Evolutionary conservation across 495 filamentous ascomycete species (phyloP).

Genomic region (Amniculicola lignicola): DNA sequence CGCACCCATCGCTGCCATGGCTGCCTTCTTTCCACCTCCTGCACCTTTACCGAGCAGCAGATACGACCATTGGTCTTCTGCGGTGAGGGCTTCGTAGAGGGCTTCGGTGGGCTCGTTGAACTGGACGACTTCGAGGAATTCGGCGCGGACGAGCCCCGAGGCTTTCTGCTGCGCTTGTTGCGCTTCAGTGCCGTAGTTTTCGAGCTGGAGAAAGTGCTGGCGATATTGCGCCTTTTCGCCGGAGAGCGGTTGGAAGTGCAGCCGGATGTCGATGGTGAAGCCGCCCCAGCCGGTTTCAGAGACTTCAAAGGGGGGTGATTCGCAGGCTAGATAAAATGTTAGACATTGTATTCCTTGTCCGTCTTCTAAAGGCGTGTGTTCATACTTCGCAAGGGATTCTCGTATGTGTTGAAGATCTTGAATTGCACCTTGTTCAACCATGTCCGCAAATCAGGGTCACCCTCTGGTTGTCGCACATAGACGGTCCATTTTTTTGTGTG

Average conservation of each 20-base stretch:
- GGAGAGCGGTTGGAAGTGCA: constrained; percentile 82
- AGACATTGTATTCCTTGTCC: too few species aligned
- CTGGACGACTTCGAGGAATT: constrained; percentile 83
- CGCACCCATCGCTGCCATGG: constrained; percentile 13
- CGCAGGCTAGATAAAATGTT: constrained; percentile 45
- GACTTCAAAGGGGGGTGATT: constrained; percentile 78
- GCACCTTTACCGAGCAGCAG: constrained; percentile 4
- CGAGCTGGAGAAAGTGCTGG: constrained; percentile 85
- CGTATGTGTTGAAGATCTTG: constrained; percentile 93
- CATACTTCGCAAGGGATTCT: constrained; percentile 80
- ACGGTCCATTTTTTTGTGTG: constrained; percentile 96
- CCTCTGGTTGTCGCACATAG: constrained; percentile 81
- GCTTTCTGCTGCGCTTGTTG: constrained; percentile 61
- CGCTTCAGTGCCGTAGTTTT: constrained; percentile 83
- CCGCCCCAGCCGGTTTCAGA: constrained; percentile 95
- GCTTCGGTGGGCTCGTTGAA: constrained; percentile 88
- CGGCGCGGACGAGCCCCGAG: constrained; percentile 64
- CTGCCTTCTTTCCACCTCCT: constrained; percentile 28
- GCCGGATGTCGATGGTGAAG: constrained; percentile 90
- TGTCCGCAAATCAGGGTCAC: constrained; percentile 77
- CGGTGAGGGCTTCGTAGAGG: constrained; percentile 38
- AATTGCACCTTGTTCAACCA: constrained; percentile 97
- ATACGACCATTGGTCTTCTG: constrained; percentile 42
- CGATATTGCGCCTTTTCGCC: constrained; percentile 87
- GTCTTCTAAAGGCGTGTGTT: too few species aligned